Percentiles rank a stretch among this genome's conserved stretches.
phyloP scores from a whole-genome alignment of 108 stramenopile genomes.

The Nannochloropsis oceanica region DNA sequence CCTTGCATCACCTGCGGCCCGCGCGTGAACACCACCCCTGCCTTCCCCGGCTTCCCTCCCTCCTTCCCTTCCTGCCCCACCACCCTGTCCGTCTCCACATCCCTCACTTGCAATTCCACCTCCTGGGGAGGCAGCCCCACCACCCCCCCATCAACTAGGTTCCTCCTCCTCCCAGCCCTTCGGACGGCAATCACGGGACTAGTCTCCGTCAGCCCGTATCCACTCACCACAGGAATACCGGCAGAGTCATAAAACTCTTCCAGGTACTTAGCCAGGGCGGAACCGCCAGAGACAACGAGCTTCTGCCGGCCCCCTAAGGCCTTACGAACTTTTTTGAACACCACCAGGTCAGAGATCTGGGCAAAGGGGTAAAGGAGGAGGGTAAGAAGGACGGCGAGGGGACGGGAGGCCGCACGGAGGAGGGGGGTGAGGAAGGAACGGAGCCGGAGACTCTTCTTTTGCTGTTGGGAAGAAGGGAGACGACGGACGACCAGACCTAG shows the following conservation, averaged over 20 bases:
- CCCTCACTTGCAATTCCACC: slow-evolving; percentile 59
- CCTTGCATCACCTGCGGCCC: slow-evolving; percentile 78
- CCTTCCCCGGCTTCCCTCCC: background rate
- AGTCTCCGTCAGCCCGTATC: slow-evolving; percentile 78
- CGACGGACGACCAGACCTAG: slow-evolving; percentile 60
- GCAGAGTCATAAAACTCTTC: slow-evolving; percentile 67
- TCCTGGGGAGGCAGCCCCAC: slow-evolving; percentile 51
- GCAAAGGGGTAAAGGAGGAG: slow-evolving; percentile 48
- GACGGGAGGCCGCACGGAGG: slow-evolving; percentile 36
- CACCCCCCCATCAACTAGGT: slow-evolving; percentile 48
- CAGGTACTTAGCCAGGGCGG: slow-evolving; percentile 59
- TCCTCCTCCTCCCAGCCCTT: background rate
- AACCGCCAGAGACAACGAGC: slow-evolving; percentile 68
- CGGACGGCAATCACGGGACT: slow-evolving; percentile 57
- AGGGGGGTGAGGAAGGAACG: background rate
- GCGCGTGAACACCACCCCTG: slow-evolving; percentile 50
- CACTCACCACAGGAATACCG: slow-evolving; percentile 47
- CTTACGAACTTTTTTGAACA: slow-evolving; percentile 71
- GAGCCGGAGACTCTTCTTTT: background rate
- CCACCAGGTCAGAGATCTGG: slow-evolving; percentile 63
- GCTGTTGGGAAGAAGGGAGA: slow-evolving; percentile 1
- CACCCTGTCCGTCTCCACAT: slow-evolving; percentile 21
- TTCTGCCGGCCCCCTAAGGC: slow-evolving; percentile 75
- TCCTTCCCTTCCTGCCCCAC: background rate
- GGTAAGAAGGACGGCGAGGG: slow-evolving; percentile 43